These are phyloP conservation scores for Sugiyamaella americana DNA, from an alignment of 805 yeast species.

Conservation along the genomic window DNA sequence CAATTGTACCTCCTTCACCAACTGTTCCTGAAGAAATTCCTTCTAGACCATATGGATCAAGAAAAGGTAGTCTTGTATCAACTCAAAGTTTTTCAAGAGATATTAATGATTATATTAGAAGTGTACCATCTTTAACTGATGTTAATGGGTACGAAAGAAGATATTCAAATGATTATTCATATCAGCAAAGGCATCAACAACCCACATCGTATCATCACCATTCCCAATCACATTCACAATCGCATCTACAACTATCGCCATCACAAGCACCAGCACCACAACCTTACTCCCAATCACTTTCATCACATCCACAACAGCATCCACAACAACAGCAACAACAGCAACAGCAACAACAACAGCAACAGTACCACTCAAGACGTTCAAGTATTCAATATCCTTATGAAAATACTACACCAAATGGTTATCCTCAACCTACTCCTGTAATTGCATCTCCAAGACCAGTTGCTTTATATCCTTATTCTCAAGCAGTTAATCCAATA, in stretches of 20 bases:
- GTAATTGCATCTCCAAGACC: constrained; percentile 10
- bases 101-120: constrained; percentile 27
- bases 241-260: not conserved
- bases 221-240: not conserved
- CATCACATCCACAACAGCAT: not conserved
- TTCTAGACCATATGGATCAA: constrained; percentile 17
- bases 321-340: not conserved
- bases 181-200: constrained; percentile 1
- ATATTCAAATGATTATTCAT: not conserved
- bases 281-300: constrained; percentile 5
- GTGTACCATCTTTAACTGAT: constrained; percentile 3
- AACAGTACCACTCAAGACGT: not conserved
- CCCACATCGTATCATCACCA: constrained; percentile 1
- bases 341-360: constrained; percentile 5
- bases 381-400: not conserved
- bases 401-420: constrained; percentile 5
- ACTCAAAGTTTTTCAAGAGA: constrained; percentile 24
- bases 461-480: constrained; percentile 5
- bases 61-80: constrained; percentile 19
- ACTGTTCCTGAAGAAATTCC: constrained; percentile 12
- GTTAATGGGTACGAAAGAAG: not conserved
- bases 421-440: constrained; percentile 3
- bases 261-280: not conserved
- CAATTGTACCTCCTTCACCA: constrained; percentile 7
- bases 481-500: constrained; percentile 3